Conservation (phyloP, 2,329 filamentous ascomycete species). For the Fusarium albidum region DNA sequence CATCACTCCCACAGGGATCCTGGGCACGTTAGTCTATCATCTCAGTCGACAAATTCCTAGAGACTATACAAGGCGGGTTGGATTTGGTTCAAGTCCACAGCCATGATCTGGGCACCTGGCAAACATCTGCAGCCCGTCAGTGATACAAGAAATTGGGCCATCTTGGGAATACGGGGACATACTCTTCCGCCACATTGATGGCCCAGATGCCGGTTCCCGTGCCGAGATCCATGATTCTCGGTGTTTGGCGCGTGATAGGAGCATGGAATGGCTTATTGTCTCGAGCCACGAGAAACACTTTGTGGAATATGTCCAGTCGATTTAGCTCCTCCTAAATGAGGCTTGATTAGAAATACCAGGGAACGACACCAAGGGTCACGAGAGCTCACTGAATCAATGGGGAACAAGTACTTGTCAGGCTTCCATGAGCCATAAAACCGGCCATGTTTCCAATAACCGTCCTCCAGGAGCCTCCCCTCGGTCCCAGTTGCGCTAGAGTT, state of each 20-base stretch:
- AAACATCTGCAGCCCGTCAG: slow-evolving; percentile 30
- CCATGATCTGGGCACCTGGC: slow-evolving; percentile 44
- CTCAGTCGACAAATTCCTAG: background rate
- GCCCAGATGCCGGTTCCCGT: slow-evolving; percentile 93
- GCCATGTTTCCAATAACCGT: slow-evolving; percentile 65
- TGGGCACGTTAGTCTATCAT: slow-evolving; percentile 46
- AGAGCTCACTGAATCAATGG: slow-evolving; percentile 74
- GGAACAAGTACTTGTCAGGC: slow-evolving; percentile 76
- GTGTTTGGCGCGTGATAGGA: slow-evolving; percentile 24
- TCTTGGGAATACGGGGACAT: slow-evolving; percentile 43
- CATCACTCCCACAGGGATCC: slow-evolving; percentile 70
- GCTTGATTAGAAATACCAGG: slow-evolving; percentile 22
- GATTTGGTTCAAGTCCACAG: slow-evolving; percentile 51
- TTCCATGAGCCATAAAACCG: slow-evolving; percentile 74
- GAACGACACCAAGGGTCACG: background rate
- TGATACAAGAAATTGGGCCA: background rate
- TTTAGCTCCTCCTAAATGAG: slow-evolving; percentile 71
- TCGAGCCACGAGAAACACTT: slow-evolving; percentile 74
- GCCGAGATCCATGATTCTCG: slow-evolving; percentile 71
- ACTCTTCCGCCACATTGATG: slow-evolving; percentile 81
- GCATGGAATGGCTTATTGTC: slow-evolving; percentile 47
- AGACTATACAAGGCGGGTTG: slow-evolving; percentile 50
- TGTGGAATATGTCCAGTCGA: slow-evolving; percentile 83
- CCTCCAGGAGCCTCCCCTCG: slow-evolving; percentile 32
- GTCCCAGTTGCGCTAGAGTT: slow-evolving; percentile 29